Percentiles rank a stretch among this genome's conserved stretches.
phyloP scores from a whole-genome alignment of 176 grass and related monocot species.

The Elymus sibiricus region DNA sequence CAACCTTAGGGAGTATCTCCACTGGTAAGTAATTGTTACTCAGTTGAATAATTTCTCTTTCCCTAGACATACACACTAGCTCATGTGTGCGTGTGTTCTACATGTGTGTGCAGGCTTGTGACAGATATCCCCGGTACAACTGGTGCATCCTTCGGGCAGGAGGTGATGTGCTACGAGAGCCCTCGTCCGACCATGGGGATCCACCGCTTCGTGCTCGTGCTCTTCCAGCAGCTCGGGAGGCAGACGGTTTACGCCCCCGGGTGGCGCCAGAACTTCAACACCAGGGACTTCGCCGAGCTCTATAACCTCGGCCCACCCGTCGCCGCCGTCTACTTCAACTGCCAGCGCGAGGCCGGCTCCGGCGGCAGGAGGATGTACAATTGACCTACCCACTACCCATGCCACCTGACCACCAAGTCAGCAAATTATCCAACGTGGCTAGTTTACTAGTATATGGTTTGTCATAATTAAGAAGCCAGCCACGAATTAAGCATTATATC shows the following conservation, averaged over 20 bases:
- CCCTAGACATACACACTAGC: neutral
- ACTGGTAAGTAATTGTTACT: conserved; percentile 33
- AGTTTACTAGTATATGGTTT: neutral
- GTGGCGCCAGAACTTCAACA: conserved; percentile 77
- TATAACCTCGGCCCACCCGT: conserved; percentile 62
- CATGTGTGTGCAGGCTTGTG: conserved; percentile 54
- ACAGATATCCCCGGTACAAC: conserved; percentile 71
- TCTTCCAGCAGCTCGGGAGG: conserved; percentile 59
- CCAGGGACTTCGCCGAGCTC: conserved; percentile 64
- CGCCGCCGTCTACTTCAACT: conserved; percentile 67
- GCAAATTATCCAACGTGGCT: neutral
- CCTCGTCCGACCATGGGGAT: conserved; percentile 59
- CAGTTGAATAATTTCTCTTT: neutral
- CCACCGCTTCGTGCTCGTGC: conserved; percentile 66
- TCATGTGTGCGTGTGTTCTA: too few relatives aligned
- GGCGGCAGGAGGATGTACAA: conserved; percentile 58
- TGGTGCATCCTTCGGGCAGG: conserved; percentile 48
- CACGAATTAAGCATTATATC: neutral
- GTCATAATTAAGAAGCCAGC: neutral
- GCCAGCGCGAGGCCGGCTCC: conserved; percentile 76
- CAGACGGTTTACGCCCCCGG: conserved; percentile 59
- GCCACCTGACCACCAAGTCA: neutral
- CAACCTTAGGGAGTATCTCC: conserved; percentile 54
- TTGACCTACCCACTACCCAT: neutral
- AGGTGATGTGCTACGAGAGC: conserved; percentile 56